Evolutionary conservation across 257 asterid genomes (phyloP).

Genomic region (Coffea canephora): DNA sequence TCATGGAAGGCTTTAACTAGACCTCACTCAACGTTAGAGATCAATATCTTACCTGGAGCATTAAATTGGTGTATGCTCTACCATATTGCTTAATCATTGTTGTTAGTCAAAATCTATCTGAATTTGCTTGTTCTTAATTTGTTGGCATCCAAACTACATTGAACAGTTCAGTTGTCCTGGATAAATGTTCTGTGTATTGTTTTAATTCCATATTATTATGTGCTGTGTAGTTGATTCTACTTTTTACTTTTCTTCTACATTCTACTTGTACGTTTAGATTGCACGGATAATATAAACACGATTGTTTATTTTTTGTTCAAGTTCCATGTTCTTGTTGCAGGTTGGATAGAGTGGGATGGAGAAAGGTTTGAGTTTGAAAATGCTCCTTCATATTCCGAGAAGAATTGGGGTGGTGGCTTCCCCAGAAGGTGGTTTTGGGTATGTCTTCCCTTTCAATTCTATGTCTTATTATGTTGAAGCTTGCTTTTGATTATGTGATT

Average conservation of each 20-base stretch:
- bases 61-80: neutral
- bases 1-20: neutral
- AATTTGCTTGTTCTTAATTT: too few relatives aligned
- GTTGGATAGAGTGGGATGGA: conserved; percentile 99
- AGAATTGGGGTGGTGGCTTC: conserved; percentile 96
- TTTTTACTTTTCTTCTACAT: neutral
- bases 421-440: conserved; percentile 99
- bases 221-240: neutral
- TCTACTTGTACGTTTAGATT: neutral
- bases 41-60: neutral
- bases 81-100: too few relatives aligned
- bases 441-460: conserved; percentile 5
- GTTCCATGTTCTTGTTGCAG: conserved; percentile 39
- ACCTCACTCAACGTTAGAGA: neutral
- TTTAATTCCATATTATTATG: too few relatives aligned
- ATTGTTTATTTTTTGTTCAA: neutral
- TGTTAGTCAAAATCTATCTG: too few relatives aligned
- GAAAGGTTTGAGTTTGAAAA: conserved; percentile 74
- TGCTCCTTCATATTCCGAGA: conserved; percentile 96
- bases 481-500: neutral
- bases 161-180: too few relatives aligned
- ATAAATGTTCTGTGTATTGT: too few relatives aligned
- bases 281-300: neutral
- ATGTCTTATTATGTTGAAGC: neutral
- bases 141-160: too few relatives aligned